Evolutionary conservation across 2,329 filamentous ascomycete species (phyloP).

Genomic region (Ciborinia camelliae): DNA sequence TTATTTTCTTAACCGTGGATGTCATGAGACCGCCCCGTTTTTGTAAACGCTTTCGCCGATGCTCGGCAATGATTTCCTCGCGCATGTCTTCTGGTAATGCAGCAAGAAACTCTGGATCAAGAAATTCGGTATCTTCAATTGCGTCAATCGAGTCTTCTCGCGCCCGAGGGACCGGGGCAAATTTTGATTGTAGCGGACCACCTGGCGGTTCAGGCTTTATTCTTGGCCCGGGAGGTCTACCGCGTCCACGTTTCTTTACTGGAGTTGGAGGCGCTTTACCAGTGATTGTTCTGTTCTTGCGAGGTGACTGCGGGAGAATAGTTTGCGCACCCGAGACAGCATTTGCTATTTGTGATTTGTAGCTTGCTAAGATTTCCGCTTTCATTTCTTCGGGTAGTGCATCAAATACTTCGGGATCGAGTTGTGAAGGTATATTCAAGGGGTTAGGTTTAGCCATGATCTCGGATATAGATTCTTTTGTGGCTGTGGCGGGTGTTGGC

Average conservation of each 20-base stretch:
- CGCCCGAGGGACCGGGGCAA: slow-evolving; percentile 26
- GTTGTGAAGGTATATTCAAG: slow-evolving; percentile 57
- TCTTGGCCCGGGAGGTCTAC: slow-evolving; percentile 41
- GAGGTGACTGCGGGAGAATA: slow-evolving; percentile 47
- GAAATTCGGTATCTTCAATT: slow-evolving; percentile 59
- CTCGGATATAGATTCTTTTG: slow-evolving; percentile 35
- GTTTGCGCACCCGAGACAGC: slow-evolving; percentile 34
- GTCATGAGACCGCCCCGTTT: slow-evolving; percentile 43
- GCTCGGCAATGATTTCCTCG: slow-evolving; percentile 72
- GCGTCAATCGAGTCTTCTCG: slow-evolving; percentile 53
- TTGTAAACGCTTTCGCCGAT: slow-evolving; percentile 58
- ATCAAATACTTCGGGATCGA: slow-evolving; percentile 80
- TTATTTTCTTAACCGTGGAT: slow-evolving; percentile 23
- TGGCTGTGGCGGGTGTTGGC: slow-evolving; percentile 29
- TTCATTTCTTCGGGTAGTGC: slow-evolving; percentile 84
- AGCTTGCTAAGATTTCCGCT: slow-evolving; percentile 74
- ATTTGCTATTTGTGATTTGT: slow-evolving; percentile 41
- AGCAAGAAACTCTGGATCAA: slow-evolving; percentile 65
- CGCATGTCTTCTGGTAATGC: slow-evolving; percentile 80
- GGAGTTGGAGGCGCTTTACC: slow-evolving; percentile 43
- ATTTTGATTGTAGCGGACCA: slow-evolving; percentile 18
- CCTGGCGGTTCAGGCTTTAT: slow-evolving; percentile 2
- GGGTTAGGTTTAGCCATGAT: slow-evolving; percentile 23
- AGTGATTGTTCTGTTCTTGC: slow-evolving; percentile 48
- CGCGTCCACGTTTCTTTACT: slow-evolving; percentile 59